Percentiles rank a stretch among this genome's conserved stretches.
Evolutionary conservation across 2,329 filamentous ascomycete species (phyloP).

Genomic region (Ciborinia camelliae): DNA sequence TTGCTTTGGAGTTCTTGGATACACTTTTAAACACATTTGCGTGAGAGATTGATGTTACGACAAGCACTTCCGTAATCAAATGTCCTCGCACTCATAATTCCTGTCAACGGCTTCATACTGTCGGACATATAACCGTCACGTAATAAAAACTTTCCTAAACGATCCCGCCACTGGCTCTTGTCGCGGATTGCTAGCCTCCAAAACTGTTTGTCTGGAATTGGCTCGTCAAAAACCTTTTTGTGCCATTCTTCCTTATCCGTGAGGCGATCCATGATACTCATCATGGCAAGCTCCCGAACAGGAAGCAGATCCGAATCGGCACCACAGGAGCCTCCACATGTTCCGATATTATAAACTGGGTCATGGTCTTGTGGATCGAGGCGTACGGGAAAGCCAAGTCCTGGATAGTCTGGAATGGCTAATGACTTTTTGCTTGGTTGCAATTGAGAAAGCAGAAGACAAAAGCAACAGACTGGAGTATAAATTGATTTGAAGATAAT

Average conservation of each 20-base stretch:
- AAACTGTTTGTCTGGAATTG: slow-evolving; percentile 29
- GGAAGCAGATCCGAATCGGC: neutral
- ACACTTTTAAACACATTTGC: slow-evolving; percentile 37
- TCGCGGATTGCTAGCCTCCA: neutral
- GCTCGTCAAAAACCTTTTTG: slow-evolving; percentile 31
- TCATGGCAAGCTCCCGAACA: slow-evolving; percentile 32
- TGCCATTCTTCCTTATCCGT: slow-evolving; percentile 34
- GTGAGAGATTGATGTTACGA: neutral
- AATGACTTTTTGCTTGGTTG: neutral
- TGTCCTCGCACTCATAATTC: neutral
- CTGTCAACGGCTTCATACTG: neutral
- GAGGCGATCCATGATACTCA: slow-evolving; percentile 31
- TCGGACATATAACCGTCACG: neutral
- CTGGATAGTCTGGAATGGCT: neutral
- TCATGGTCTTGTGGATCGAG: neutral
- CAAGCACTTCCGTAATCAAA: slow-evolving; percentile 6
- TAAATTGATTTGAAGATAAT: neutral
- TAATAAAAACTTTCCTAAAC: neutral
- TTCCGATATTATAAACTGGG: neutral
- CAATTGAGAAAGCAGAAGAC: too few species aligned
- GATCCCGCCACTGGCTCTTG: neutral
- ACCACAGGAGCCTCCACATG: neutral
- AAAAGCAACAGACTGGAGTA: neutral
- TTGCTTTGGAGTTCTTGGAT: slow-evolving; percentile 31
- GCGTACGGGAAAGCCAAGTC: neutral